Evolutionary conservation across 1,284 basidiomycete species (phyloP), one percentile per base, ranked within the genome.

Genomic region (Tilletia setariae): DNA sequence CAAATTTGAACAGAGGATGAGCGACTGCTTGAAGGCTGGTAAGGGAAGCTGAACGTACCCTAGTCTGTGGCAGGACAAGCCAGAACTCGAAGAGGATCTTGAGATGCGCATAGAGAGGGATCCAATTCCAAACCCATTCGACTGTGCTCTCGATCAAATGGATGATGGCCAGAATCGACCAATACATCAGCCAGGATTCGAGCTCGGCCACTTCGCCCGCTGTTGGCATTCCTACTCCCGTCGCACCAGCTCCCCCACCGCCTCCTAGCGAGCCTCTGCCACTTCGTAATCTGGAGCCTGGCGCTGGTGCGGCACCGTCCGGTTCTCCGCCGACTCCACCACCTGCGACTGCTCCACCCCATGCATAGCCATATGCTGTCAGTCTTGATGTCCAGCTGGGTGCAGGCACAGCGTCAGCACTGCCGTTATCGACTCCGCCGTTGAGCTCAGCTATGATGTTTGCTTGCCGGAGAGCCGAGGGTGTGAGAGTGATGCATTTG

Each of bases 131-230:
- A 15, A 73, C 56, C 71, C 76, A 79, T n/a, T 73, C 79, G 2
- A 74, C 67, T 9, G 71, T 68, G n/a, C 69, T 65, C 53, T 81
- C 78, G 59, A 71, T n/a, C 6, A 77, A 59, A 16, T 72, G 70
- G 51, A 75, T 70, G 30, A 70, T 67, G 0, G 74, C 76, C 19
- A 76, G 72, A 3, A 81, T 72, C 64, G 73, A 74, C 79, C 79
- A 81, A 68, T 81, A 81, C 65, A 81, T 78, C 1, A 77, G 66
- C 75, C 78, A 78, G 1, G 68, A 63, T 70, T 81, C 78, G 63
- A 79, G 72, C 42, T 81, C 76, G 11, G 76, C 72, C 13, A 81
- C 66, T 25, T 79, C 73, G 0, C 56, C 56, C 32, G 56, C 56
- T 13, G 30, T 61, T 16, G 56, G 56, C 15, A 30, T 16, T 32